Base-by-base conservation (phyloP, 768 basidiomycete genomes). In the Rhodotorula graminis region DNA sequence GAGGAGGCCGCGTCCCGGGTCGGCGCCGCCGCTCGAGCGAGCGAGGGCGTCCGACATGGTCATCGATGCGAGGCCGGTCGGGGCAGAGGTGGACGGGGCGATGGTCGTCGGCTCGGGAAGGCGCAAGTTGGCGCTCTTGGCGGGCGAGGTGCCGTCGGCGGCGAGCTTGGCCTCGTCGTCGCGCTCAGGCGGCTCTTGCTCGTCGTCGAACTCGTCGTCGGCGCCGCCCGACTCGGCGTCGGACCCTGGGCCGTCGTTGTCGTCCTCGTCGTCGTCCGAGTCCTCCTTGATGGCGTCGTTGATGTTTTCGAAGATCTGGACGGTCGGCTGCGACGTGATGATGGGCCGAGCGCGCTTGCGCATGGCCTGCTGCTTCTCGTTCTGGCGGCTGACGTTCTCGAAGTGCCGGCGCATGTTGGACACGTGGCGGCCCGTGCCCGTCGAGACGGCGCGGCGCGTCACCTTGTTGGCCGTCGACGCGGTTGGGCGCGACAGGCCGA, bases 341-440 rank as follows among this genome's bases (percentile, higher is more conserved):
- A 98, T 92, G 21, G 96, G 95, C 46, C 95, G 89, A 29, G 92
- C 90, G 58, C 90, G 87, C 74, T 88, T 89, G 19, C 90, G 87
- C 92, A 5, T 31, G n/a, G 10, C 31, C 87, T 77, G 92, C 90
- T 63, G 64, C 47, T 62, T 62, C 47, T 49, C 61, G 29, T 29
- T 15, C 7, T 47, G 47, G 18, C 49, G 63, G 10, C 58, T 63
- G 29, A 49, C 42, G 14, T 82, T 86, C 52, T 93, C 91, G 58
- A 87, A 55, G 14, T 55, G n/a, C 7, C 81, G 78, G 25, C 81
- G 80, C 46, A 96, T 85, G 25, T 90, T 87, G 80, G 96, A 93
- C 80, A 62, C 70, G 10, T 21, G 18, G 27, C 60, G 59, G n/a
- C 64, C 62, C 10, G 53, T 37, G 1, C 63, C 65, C 10, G 61